Conservation (phyloP, 140 eudicot genomes). For the Erigeron philadelphicus region DNA sequence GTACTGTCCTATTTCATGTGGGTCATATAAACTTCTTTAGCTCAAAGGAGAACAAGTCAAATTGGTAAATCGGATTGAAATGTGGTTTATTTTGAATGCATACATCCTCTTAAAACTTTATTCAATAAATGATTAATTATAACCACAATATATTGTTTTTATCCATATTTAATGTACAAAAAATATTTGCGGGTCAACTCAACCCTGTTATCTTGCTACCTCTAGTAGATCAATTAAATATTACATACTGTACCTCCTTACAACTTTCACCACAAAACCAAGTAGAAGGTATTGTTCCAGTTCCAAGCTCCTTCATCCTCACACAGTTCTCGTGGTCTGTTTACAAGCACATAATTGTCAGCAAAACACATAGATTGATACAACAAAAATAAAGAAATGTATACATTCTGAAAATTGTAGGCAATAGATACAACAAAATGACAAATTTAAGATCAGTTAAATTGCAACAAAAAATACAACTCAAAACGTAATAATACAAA, state of each 20-base stretch:
- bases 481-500: background rate
- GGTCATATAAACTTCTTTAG: background rate
- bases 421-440: slow-evolving; percentile 9
- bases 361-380: slow-evolving; percentile 1
- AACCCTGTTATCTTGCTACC: background rate
- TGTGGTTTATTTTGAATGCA: background rate
- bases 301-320: slow-evolving; percentile 27
- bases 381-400: background rate
- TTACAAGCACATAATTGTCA: slow-evolving; percentile 21
- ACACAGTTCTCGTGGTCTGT: slow-evolving; percentile 76
- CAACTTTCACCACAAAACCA: slow-evolving; percentile 84
- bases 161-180: background rate
- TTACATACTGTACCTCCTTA: slow-evolving; percentile 47
- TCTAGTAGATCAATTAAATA: background rate
- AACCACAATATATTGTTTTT: background rate
- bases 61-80: background rate
- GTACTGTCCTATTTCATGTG: slow-evolving; percentile 2
- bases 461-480: background rate
- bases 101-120: background rate
- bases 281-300: slow-evolving; percentile 34
- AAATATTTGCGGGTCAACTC: slow-evolving; percentile 3
- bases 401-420: slow-evolving; percentile 1
- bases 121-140: background rate
- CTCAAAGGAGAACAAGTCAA: background rate
- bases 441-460: background rate